Evolutionary conservation across 208 protist genomes (phyloP).

Genomic region (Phytomonas sp.): DNA sequence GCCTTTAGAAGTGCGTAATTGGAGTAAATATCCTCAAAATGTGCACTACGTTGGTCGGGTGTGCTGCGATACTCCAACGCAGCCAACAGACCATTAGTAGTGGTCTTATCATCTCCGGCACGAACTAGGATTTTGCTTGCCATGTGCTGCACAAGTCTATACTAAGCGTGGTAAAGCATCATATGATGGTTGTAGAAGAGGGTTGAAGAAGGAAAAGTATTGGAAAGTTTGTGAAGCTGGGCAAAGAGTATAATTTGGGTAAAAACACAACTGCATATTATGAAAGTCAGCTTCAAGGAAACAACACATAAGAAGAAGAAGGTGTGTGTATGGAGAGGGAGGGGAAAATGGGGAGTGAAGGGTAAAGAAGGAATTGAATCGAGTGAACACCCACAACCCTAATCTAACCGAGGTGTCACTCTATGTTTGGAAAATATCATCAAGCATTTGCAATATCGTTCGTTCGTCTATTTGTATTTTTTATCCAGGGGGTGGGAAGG

Average conservation of each 20-base stretch:
- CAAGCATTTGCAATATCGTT: no score
- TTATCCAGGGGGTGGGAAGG: no score
- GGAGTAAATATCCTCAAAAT: constrained; percentile 58
- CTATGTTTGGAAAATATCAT: neutral
- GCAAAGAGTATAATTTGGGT: neutral
- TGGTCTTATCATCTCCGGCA: neutral
- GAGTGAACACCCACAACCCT: no score
- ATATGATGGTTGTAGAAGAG: neutral
- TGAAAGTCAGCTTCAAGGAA: no score
- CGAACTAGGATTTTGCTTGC: neutral
- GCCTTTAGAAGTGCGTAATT: constrained; percentile 62
- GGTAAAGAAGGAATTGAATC: neutral
- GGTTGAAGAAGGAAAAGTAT: neutral
- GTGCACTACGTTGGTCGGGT: constrained; percentile 41
- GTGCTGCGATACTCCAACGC: constrained; percentile 19
- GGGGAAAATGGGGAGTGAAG: no score
- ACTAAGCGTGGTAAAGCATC: neutral
- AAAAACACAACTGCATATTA: neutral
- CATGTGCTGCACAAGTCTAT: neutral
- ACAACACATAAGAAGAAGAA: no score
- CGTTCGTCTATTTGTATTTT: no score
- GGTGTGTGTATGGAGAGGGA: no score
- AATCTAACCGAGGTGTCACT: neutral
- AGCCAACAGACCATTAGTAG: neutral
- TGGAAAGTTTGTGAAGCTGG: neutral